These are phyloP conservation scores for Centella asiatica DNA, from an alignment of 129 eudicot genomes.

Conservation along the genomic window DNA sequence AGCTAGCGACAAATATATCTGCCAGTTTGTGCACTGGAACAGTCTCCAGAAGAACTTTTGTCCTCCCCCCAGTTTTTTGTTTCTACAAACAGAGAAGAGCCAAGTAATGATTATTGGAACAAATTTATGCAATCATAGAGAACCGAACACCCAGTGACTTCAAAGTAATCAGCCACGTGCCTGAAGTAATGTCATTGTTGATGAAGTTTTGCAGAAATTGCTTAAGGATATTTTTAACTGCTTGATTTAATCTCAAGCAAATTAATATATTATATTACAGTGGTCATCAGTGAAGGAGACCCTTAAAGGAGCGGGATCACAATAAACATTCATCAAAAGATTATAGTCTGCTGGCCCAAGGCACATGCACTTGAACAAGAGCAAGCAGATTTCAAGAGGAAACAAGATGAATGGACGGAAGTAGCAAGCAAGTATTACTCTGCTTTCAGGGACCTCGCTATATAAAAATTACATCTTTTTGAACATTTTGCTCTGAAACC, in stretches of 20 bases:
- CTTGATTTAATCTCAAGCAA: not conserved
- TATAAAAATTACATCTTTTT: not conserved
- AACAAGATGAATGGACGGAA: not conserved
- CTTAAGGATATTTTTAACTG: not conserved
- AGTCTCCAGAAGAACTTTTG: constrained; percentile 89
- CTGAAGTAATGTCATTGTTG: not conserved
- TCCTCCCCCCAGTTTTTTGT: constrained; percentile 93
- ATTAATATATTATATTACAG: not conserved
- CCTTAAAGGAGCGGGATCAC: not conserved
- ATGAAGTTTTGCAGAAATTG: not conserved
- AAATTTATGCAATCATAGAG: not conserved
- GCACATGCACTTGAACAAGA: not conserved
- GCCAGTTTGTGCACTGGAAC: constrained; percentile 94
- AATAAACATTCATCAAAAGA: no score
- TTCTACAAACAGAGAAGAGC: constrained; percentile 36
- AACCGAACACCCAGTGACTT: not conserved
- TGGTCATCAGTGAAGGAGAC: not conserved
- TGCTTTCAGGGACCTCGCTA: not conserved
- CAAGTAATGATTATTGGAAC: not conserved
- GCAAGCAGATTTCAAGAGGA: not conserved
- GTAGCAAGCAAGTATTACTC: not conserved
- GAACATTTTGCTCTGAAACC: not conserved
- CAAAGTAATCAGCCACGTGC: no score
- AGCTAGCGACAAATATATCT: constrained; percentile 96
- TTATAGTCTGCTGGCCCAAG: no score